Evolutionary conservation across 306 rosid genomes (phyloP), one percentile per base, ranked within the genome.

Genomic region (Malus sieversii): DNA sequence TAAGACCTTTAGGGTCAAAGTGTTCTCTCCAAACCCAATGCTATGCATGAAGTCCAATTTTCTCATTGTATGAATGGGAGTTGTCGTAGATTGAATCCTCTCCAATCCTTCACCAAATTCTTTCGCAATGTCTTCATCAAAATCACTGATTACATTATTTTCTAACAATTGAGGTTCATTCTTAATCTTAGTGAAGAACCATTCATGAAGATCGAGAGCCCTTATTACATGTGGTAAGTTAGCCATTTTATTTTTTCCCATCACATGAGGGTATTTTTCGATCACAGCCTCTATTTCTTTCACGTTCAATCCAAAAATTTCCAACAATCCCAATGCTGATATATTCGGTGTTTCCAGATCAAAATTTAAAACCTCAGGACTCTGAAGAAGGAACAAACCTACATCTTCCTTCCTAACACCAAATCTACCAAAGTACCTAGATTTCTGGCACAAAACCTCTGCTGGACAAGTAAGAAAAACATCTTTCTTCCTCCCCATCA

Each of bases 11-110:
- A 89, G 68, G 61, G 91, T 91, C 73, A 80, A 29, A 74, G 87
- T 83, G 77, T 89, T 93, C 86, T 91, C 96, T 57, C 98, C 98
- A 83, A 86, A 93, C 71, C 98, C 98, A 16, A 77, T 65, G 71
- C 84, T 44, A 75, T 84, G 96, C 86, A 93, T 71, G 83, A 91
- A 89, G 42, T 88, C 74, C 27, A 93, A 80, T 84, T 89, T 93
- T 67, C 52, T 70, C 87, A 93, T 78, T 59, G 76, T 83, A 77
- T 86, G 89, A 79, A 42, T 40, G 6, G 85, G 79, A 8, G 78
- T 79, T 58, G 86, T 79, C 3, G 88, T 73, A 79, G 42, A 81
- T 45, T 30, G 66, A 77, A 89, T 84, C 59, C 46, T 76, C 82
- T 84, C 82, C 71, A 89, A 83, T 74, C 83, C 78, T 45, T 40